Evolutionary conservation across 1,139 yeast species (phyloP).

Genomic region (Debaryomycetaceae sp.): DNA sequence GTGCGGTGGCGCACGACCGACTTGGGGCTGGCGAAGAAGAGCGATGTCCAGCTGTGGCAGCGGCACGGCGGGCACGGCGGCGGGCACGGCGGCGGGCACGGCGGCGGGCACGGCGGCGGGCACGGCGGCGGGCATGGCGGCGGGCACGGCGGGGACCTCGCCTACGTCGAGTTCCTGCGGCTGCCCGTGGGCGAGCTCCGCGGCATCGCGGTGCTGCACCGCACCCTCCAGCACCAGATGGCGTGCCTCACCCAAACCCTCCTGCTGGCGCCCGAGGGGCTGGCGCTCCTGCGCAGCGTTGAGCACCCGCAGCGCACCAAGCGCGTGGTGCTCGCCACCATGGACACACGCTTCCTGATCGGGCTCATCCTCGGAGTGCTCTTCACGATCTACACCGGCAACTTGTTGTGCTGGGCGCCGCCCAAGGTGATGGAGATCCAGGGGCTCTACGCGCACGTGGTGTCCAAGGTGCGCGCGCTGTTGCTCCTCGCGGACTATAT

Average conservation of each 20-base stretch:
- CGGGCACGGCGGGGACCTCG: conserved; percentile 52
- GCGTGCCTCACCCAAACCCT: conserved; percentile 65
- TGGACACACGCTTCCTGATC: conserved; percentile 83
- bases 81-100: no score
- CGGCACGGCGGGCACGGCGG: conserved; percentile 16
- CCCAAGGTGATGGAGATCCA: conserved; percentile 71
- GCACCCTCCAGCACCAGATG: conserved; percentile 88
- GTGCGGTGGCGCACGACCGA: conserved; percentile 84
- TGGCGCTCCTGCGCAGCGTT: conserved; percentile 30
- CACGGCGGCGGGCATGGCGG: no score
- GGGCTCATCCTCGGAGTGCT: conserved; percentile 82
- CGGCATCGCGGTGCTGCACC: conserved; percentile 90
- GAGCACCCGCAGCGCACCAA: conserved; percentile 23
- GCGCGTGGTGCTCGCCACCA: conserved; percentile 58
- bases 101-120: no score
- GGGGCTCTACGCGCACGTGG: conserved; percentile 81
- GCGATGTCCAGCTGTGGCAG: conserved; percentile 36
- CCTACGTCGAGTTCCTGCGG: conserved; percentile 88
- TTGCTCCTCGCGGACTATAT: conserved; percentile 80
- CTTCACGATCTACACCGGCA: conserved; percentile 82
- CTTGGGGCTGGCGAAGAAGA: conserved; percentile 61
- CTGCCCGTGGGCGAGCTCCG: conserved; percentile 88
- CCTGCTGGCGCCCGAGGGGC: conserved; percentile 55
- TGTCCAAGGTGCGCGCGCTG: conserved; percentile 68
- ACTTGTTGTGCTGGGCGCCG: conserved; percentile 76